A percentile compares a stretch with the other conserved stretches of the same genome.
These are phyloP conservation scores for Calonectria hawksworthii DNA, from an alignment of 2,329 filamentous ascomycete species.

Conservation along the genomic window DNA sequence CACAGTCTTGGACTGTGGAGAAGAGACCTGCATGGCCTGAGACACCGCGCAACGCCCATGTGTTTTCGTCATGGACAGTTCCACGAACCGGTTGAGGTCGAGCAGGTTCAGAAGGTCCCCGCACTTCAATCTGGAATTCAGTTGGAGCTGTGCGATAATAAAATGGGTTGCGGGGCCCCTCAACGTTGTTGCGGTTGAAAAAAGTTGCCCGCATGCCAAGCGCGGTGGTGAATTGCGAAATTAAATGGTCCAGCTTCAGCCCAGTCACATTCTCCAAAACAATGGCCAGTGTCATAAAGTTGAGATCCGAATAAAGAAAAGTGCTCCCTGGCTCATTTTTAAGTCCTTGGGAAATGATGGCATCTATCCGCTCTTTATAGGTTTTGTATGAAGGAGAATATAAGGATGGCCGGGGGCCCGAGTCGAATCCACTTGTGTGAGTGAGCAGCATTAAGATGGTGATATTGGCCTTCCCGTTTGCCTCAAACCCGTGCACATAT, in stretches of 20 bases:
- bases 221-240: conserved; percentile 49
- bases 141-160: conserved; percentile 14
- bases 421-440: conserved; percentile 3
- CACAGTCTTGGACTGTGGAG: background rate
- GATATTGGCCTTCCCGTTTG: conserved; percentile 1
- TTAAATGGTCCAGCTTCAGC: conserved; percentile 50
- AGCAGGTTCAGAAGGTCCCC: conserved; percentile 48
- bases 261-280: conserved; percentile 49
- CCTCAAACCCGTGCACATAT: background rate
- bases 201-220: conserved; percentile 19
- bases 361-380: conserved; percentile 11
- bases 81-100: conserved; percentile 55
- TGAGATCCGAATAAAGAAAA: conserved; percentile 47
- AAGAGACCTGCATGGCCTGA: conserved; percentile 10
- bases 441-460: background rate
- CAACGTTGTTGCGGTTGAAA: conserved; percentile 21
- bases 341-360: background rate
- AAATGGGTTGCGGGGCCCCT: conserved; percentile 21
- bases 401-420: background rate
- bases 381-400: background rate
- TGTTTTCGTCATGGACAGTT: conserved; percentile 43
- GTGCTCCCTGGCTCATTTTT: conserved; percentile 28
- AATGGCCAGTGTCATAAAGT: conserved; percentile 49
- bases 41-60: conserved; percentile 1
- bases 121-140: conserved; percentile 22